Base-by-base conservation (phyloP, 352 stramenopile species). In the Phytopythium chamaehyphon region DNA sequence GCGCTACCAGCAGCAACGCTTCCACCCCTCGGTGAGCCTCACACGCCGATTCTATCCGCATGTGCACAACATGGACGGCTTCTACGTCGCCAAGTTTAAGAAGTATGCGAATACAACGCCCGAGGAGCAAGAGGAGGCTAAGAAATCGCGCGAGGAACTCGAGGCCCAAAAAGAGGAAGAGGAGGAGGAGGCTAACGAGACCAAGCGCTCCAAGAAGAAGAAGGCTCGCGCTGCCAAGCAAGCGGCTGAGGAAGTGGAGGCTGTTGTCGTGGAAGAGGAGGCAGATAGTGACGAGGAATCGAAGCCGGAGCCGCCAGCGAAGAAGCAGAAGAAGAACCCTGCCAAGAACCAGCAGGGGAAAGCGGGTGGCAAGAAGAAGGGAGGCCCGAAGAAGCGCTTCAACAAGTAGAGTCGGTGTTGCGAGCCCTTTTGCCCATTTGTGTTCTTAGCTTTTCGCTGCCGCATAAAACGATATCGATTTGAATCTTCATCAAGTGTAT, bases 21-120 rank as follows among this genome's bases (percentile, higher is more conserved):
- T 99, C 80, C 97, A 99, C 76, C 97, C 96, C 19, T 97, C 90
- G 18, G 66, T 99, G 59, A 79, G 83, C 19, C 75, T 98, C 38
- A 98, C 97, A 36, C 70, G 95, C 31, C 83, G 98, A 49, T 99
- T 99, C 67, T 99, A 99, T 77, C 98, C 98, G 38, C 98, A 99
- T 67, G 96, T 96, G 62, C 97, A 99, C 83, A 99, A 99, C 77
- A 99, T 99, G 97, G 98, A 99, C 74, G 98, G 98, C 36, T 99
- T 99, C 74, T 99, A 97, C 74, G 97, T 99, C 28, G 96, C 95
- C 36, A 99, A 99, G 79, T 96, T 99, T 47, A 96, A 98, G 66
- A 99, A 99, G 76, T 92, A 98, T 40, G 96, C 95, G 42, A 98
- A 99, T 57, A 88, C 71, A 61, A 76, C 81, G 55, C 83, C 86